Evolutionary conservation across 768 basidiomycete genomes (phyloP).

Genomic region (Asterophora lycoperdoides): DNA sequence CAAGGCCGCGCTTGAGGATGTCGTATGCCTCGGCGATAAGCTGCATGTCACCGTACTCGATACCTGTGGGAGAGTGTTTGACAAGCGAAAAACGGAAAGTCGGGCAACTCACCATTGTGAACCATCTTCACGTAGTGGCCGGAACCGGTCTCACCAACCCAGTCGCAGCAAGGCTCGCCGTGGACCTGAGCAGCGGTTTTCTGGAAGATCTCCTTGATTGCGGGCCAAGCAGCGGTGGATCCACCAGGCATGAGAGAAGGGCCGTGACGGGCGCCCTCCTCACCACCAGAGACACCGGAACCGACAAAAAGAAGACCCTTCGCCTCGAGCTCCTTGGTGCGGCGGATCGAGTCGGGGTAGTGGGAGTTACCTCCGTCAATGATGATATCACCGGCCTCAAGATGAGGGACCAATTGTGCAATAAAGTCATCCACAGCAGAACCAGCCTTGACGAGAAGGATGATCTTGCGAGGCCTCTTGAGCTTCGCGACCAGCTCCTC

Average conservation of each 20-base stretch:
- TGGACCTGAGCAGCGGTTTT: constrained; percentile 92
- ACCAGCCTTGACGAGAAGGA: constrained; percentile 98
- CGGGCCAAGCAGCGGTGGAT: constrained; percentile 88
- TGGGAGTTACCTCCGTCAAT: constrained; percentile 99
- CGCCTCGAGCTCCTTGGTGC: constrained; percentile 84
- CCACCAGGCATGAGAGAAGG: constrained; percentile 99
- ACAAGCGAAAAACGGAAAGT: constrained; percentile 8
- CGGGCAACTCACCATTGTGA: constrained; percentile 68
- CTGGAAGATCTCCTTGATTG: constrained; percentile 98
- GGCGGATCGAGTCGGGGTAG: constrained; percentile 97
- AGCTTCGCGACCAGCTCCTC: constrained; percentile 89
- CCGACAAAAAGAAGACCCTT: constrained; percentile 98
- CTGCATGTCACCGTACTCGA: constrained; percentile 99
- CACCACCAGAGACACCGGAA: constrained; percentile 98
- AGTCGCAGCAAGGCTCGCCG: constrained; percentile 98
- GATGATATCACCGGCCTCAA: constrained; percentile 96
- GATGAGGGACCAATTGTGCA: constrained; percentile 77
- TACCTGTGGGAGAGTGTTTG: constrained; percentile 53
- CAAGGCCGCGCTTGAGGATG: constrained; percentile 95
- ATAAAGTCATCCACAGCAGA: constrained; percentile 96
- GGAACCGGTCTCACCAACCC: constrained; percentile 95
- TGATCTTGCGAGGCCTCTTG: constrained; percentile 93
- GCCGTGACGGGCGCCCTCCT: constrained; percentile 96
- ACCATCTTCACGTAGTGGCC: constrained; percentile 99
- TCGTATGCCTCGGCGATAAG: constrained; percentile 98